Conservation (phyloP, 2,329 filamentous ascomycete genomes). For the Verticillium tricorpus region DNA sequence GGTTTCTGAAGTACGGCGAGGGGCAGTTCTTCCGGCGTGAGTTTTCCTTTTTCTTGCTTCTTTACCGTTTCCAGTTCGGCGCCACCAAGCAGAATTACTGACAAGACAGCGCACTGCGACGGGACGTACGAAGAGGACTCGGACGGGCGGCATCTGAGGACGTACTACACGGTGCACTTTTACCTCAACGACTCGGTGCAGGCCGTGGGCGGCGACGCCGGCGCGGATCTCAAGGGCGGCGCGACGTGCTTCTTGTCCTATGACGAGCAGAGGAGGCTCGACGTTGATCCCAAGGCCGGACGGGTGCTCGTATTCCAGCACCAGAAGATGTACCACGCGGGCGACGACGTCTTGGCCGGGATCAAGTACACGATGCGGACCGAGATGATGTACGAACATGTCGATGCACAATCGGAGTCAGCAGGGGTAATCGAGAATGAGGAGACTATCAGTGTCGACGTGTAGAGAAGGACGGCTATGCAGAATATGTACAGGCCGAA, state of each 20-base stretch:
- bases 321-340: constrained; percentile 43
- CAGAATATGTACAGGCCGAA: not conserved
- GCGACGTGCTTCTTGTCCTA: constrained; percentile 50
- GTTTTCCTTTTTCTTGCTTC: constrained; percentile 15
- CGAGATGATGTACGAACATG: constrained; percentile 43
- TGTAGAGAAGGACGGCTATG: not conserved
- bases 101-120: constrained; percentile 59
- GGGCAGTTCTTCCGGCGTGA: constrained; percentile 67
- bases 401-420: not conserved
- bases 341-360: constrained; percentile 45
- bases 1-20: constrained; percentile 67
- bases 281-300: constrained; percentile 52
- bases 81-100: not conserved
- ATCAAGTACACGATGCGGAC: constrained; percentile 54
- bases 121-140: constrained; percentile 50
- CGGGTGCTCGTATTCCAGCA: constrained; percentile 60
- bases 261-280: constrained; percentile 36
- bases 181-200: constrained; percentile 47
- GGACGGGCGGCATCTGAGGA: constrained; percentile 36
- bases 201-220: constrained; percentile 24
- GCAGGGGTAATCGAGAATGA: not conserved
- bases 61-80: not conserved
- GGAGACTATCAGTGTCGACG: not conserved
- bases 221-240: constrained; percentile 41
- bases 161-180: constrained; percentile 52